phyloP scores from a whole-genome alignment of 2,329 filamentous ascomycete species.

The Ceratocystis colombiana region DNA sequence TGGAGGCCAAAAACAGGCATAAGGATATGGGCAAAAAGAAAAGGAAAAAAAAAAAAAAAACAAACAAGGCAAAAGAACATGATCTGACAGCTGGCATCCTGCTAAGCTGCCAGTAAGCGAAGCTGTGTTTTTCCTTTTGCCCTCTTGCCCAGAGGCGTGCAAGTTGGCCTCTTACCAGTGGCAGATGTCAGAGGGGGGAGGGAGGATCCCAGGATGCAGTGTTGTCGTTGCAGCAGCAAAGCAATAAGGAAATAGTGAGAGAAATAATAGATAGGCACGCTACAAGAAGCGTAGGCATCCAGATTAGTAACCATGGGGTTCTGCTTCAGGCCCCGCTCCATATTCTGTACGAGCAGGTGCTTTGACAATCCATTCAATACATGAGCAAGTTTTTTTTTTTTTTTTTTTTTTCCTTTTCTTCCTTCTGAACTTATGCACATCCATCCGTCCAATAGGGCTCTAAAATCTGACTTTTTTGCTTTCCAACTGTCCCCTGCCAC shows the following conservation, averaged over 20 bases:
- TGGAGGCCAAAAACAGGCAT: not conserved
- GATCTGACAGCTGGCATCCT: constrained; percentile 7
- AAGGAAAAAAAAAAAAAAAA: not conserved
- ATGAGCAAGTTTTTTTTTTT: constrained; percentile 7
- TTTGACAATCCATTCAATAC: not conserved
- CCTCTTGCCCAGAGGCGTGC: not conserved
- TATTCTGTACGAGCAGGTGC: too few species aligned
- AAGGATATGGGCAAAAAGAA: not conserved
- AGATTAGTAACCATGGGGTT: too few species aligned
- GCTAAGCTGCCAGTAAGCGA: not conserved
- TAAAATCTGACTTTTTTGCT: not conserved
- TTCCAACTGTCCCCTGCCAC: not conserved
- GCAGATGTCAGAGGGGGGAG: not conserved
- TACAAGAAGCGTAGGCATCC: too few species aligned
- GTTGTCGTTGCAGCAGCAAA: not conserved
- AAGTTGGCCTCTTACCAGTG: not conserved
- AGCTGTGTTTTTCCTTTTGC: not conserved
- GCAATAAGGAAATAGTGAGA: too few species aligned
- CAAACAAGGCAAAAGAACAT: not conserved
- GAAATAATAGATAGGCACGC: too few species aligned
- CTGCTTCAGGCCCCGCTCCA: too few species aligned
- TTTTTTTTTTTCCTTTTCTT: not conserved
- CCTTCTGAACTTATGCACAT: not conserved
- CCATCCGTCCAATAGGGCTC: not conserved
- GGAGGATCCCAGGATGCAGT: not conserved